Conservation (phyloP, 2,329 filamentous ascomycete species). For the Corniculantispora saksenae region DNA sequence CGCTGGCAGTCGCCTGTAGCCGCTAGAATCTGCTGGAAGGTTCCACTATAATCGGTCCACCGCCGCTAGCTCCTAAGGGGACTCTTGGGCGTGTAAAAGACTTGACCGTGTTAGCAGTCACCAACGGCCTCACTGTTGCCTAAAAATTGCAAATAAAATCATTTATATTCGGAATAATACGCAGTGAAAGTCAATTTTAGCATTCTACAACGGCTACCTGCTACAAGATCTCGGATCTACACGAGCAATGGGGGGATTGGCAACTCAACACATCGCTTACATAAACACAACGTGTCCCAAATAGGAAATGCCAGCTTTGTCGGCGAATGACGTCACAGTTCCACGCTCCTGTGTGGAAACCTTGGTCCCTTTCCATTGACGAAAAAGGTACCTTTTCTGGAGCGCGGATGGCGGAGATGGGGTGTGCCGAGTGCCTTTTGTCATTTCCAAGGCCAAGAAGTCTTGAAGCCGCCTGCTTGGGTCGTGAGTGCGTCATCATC, state of each 20-base stretch:
- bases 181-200: not conserved
- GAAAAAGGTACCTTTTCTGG: not conserved
- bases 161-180: too few species aligned
- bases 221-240: not conserved
- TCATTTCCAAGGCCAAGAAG: not conserved
- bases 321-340: slow-evolving; percentile 5
- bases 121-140: not conserved
- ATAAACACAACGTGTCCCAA: not conserved
- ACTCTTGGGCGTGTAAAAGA: too few species aligned
- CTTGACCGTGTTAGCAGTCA: too few species aligned
- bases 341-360: not conserved
- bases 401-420: not conserved
- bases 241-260: not conserved
- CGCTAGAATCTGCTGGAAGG: slow-evolving; percentile 31
- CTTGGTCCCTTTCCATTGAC: not conserved
- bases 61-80: too few species aligned
- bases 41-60: slow-evolving; percentile 19
- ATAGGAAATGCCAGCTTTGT: not conserved
- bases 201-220: not conserved
- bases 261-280: not conserved
- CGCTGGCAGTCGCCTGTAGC: slow-evolving; percentile 22
- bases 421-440: slow-evolving; percentile 1
- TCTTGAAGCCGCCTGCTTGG: not conserved
- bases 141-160: too few species aligned
- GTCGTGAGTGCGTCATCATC: slow-evolving; percentile 4